phyloP scores from a whole-genome alignment of 108 stramenopile genomes.

The Aureococcus anophagefferens region DNA sequence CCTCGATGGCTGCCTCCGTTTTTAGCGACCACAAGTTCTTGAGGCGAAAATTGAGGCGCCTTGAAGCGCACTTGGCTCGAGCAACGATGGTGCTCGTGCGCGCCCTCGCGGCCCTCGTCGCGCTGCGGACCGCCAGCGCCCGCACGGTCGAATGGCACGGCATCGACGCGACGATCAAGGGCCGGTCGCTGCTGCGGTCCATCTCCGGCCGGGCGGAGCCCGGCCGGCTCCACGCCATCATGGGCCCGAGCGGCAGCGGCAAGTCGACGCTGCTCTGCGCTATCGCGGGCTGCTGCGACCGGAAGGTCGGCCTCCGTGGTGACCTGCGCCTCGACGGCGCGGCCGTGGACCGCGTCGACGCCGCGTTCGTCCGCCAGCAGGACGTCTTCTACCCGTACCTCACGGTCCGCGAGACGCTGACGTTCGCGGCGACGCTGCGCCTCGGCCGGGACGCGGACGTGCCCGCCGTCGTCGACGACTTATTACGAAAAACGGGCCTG shows the following conservation, averaged over 20 bases:
- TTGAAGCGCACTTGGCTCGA: too few species aligned
- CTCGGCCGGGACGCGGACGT: not conserved
- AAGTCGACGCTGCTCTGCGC: slow-evolving; percentile 15
- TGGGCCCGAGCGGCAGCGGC: slow-evolving; percentile 14
- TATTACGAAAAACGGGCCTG: slow-evolving; percentile 56
- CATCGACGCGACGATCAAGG: too few species aligned
- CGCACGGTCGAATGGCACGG: too few species aligned
- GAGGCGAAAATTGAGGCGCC: too few species aligned
- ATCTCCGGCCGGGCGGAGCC: slow-evolving; percentile 7
- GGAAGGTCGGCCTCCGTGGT: too few species aligned
- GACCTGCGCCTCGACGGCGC: too few species aligned
- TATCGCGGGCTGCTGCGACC: not conserved
- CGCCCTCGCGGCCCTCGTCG: too few species aligned
- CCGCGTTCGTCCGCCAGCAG: slow-evolving; percentile 35
- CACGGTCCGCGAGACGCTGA: slow-evolving; percentile 42
- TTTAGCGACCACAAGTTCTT: too few species aligned
- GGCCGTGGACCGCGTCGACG: too few species aligned
- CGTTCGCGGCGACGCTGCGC: slow-evolving; percentile 36
- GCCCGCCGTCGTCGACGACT: slow-evolving; percentile 34
- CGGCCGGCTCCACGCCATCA: slow-evolving; percentile 6
- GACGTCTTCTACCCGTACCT: slow-evolving; percentile 37
- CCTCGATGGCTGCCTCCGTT: too few species aligned
- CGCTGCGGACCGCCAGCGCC: too few species aligned
- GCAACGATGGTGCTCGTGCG: too few species aligned
- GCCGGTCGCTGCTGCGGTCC: not conserved